Evolutionary conservation across 192 early-diverging fungal species (phyloP).

Genomic region (Backusella circina): DNA sequence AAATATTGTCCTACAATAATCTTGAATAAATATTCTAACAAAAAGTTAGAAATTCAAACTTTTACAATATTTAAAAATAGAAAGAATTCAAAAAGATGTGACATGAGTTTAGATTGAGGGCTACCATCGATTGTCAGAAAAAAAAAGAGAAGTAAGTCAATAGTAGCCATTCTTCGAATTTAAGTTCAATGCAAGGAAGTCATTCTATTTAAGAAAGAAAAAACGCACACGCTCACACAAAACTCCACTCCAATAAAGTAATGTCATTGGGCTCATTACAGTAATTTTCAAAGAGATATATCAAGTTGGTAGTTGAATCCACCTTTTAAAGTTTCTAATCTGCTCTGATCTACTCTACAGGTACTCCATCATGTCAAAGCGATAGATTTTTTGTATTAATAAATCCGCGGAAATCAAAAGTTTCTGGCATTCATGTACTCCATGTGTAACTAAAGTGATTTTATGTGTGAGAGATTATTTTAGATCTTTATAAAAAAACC

Average conservation of each 20-base stretch:
- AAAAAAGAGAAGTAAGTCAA: not conserved
- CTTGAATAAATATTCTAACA: not conserved
- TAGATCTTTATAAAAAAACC: not conserved
- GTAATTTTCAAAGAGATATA: not conserved
- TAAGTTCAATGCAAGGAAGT: not conserved
- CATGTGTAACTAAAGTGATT: not conserved
- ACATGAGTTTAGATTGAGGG: not conserved
- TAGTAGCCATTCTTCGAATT: not conserved
- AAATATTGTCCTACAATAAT: not conserved
- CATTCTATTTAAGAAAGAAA: not conserved
- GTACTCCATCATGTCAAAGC: not conserved
- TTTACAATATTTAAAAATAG: not conserved
- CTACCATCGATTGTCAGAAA: not conserved
- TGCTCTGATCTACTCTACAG: not conserved
- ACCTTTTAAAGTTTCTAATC: not conserved
- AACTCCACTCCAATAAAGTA: not conserved
- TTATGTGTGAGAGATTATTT: not conserved
- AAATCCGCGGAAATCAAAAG: not conserved
- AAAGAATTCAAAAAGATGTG: not conserved
- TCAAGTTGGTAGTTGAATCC: not conserved
- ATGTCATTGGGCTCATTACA: not conserved
- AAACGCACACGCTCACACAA: not conserved
- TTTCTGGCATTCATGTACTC: not conserved
- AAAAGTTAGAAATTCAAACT: not conserved
- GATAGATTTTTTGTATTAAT: not conserved